Base-by-base conservation (phyloP, 1,284 basidiomycete genomes). In the Sparassis latifolia region DNA sequence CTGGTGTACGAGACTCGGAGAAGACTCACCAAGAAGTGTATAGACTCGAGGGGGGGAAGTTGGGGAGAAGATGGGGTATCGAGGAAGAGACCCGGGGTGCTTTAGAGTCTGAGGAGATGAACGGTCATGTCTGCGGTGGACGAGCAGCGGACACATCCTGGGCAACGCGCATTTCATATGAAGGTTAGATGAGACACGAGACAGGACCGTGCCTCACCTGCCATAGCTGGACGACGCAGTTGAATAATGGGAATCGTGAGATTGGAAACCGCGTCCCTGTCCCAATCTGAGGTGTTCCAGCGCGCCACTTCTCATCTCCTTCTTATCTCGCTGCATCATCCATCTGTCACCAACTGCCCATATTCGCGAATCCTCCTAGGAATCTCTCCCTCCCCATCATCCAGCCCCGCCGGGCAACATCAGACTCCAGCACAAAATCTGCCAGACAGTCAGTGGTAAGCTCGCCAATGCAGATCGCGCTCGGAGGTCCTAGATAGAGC, bases 91-190 rank as follows among this genome's bases (percentile, higher is more conserved):
- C 49, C 55, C 59, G 60, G 58, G 58, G 54, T 55, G 45, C 55
- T 51, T 59, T 60, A 57, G 58, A 57, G 59, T 62, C 60, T 60
- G 59, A 56, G 53, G 54, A 20, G 20, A 53, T 54, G 59, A 49
- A 39, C 42, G 52, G 47, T 46, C 62, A 65, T 62, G 56, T 53
- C 56, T 60, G 62, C 48, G 57, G 51, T 57, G 54, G 52, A 61
- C 54, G 60, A 56, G 56, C 53, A 52, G 54, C 20, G 20, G 20
- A 20, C 51, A 54, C 54, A 59, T 54, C 59, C 61, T 52, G 48
- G 43, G 56, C 58, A 58, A 60, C 51, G 54, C 64, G 52, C 52
- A 60, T 55, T 58, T 57, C 53, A 59, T 56, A 58, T 58, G 48
- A 44, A 47, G 35, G 51, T 55, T 47, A 58, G 54, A 54, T 50